Conservation (phyloP, 768 basidiomycete species). For the Pulveroboletus sp. region DNA sequence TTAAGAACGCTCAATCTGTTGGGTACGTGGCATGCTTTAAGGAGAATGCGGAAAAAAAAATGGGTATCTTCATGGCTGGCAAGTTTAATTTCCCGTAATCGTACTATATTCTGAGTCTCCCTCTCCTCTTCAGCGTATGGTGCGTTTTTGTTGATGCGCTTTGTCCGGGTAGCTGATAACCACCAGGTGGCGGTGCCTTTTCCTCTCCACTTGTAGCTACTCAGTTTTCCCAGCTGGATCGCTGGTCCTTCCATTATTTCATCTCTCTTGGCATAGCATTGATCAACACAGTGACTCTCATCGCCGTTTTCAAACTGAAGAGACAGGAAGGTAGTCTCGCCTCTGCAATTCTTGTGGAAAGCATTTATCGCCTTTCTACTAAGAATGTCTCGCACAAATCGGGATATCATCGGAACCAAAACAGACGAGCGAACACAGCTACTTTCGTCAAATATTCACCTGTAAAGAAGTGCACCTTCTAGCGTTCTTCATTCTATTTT, state of each 20-base stretch:
- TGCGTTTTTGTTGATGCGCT: not conserved
- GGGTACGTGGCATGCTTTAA: conserved; percentile 60
- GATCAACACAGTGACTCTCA: conserved; percentile 46
- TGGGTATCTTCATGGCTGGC: conserved; percentile 61
- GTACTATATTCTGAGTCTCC: not conserved
- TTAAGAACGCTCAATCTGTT: conserved; percentile 67
- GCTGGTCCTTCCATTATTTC: conserved; percentile 41
- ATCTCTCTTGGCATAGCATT: conserved; percentile 63
- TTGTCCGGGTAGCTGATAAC: not conserved
- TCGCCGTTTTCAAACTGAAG: conserved; percentile 57
- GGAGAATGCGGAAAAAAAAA: conserved; percentile 54
- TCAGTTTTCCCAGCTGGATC: conserved; percentile 38
- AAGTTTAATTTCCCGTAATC: not conserved
- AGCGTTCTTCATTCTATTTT: conserved; percentile 42
- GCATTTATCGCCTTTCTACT: not conserved
- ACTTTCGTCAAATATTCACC: conserved; percentile 43
- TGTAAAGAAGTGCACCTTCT: conserved; percentile 41
- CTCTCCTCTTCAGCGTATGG: conserved; percentile 10
- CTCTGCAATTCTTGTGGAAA: not conserved
- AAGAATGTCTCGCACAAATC: conserved; percentile 36
- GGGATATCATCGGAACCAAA: conserved; percentile 29
- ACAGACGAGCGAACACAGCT: conserved; percentile 30
- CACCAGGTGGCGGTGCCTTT: conserved; percentile 43
- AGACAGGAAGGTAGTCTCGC: conserved; percentile 53
- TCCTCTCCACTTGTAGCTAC: conserved; percentile 51